Evolutionary conservation across 345 rosid species (phyloP).

Genomic region (Capsella bursapastoris): DNA sequence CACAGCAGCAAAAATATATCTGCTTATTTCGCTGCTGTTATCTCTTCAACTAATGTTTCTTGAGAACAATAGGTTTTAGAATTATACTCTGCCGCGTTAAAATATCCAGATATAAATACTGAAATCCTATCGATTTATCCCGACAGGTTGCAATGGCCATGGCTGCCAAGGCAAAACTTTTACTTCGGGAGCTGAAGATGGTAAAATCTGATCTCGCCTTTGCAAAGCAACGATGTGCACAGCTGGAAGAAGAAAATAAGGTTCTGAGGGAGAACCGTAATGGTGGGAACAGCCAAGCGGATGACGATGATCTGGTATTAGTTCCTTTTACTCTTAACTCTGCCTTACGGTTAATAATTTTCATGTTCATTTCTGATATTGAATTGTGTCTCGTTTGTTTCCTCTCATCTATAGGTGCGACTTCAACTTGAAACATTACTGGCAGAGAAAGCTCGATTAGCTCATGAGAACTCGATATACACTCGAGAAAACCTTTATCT

Average conservation of each 20-base stretch:
- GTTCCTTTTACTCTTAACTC: constrained; percentile 10
- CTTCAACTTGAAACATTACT: constrained; percentile 91
- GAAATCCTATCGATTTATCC: constrained; percentile 12
- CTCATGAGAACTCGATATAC: constrained; percentile 86
- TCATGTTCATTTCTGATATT: constrained; percentile 17
- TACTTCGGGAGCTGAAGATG: constrained; percentile 91
- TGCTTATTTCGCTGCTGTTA: constrained; percentile 11
- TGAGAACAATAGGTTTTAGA: neutral
- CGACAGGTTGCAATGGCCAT: constrained; percentile 99
- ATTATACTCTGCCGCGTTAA: neutral
- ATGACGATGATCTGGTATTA: constrained; percentile 82
- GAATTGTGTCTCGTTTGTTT: neutral
- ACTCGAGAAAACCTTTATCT: constrained; percentile 89
- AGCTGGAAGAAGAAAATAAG: constrained; percentile 90
- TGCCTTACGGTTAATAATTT: neutral
- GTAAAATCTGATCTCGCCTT: constrained; percentile 94
- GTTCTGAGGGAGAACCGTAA: constrained; percentile 64
- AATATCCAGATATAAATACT: neutral
- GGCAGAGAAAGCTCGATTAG: constrained; percentile 94
- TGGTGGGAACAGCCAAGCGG: constrained; percentile 67
- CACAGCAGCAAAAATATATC: constrained; percentile 24
- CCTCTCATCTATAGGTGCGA: constrained; percentile 50
- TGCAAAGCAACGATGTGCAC: constrained; percentile 88
- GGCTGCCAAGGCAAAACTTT: constrained; percentile 98
- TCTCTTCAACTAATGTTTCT: constrained; percentile 14